Percentiles rank a stretch among this genome's conserved stretches.
These are phyloP conservation scores for Kokia cookei DNA, from an alignment of 441 rosid genomes.

Conservation along the genomic window DNA sequence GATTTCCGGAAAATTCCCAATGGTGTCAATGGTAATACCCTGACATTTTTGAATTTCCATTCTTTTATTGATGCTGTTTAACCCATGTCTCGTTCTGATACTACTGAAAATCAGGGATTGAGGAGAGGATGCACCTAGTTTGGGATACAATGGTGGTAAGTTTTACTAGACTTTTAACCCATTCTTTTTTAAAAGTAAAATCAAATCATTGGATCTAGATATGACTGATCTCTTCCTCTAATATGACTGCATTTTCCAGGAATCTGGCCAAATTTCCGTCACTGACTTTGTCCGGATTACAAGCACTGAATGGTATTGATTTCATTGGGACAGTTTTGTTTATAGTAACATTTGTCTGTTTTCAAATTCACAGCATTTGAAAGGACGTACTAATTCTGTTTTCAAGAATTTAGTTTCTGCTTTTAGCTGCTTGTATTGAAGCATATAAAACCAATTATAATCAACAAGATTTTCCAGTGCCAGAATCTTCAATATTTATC, in stretches of 20 bases:
- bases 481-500: slow-evolving; percentile 82
- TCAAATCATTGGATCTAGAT: neutral
- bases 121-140: slow-evolving; percentile 96
- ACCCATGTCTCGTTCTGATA: slow-evolving; percentile 5
- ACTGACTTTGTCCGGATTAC: slow-evolving; percentile 76
- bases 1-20: slow-evolving; percentile 92
- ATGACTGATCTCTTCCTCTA: neutral
- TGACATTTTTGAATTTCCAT: slow-evolving; percentile 5
- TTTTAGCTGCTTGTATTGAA: neutral
- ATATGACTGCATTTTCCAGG: slow-evolving; percentile 35
- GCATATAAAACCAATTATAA: neutral
- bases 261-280: slow-evolving; percentile 78
- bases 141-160: slow-evolving; percentile 99
- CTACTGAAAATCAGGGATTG: slow-evolving; percentile 51
- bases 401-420: neutral
- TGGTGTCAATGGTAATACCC: slow-evolving; percentile 81
- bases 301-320: slow-evolving; percentile 84
- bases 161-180: neutral
- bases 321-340: neutral
- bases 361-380: neutral
- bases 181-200: neutral
- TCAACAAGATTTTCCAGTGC: slow-evolving; percentile 46
- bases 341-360: neutral
- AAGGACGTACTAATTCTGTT: neutral
- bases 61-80: neutral